A percentile compares a stretch with the other conserved stretches of the same genome.
These are phyloP conservation scores for Plasmodium gonderi DNA, from an alignment of 169 alveolate genomes.

Conservation along the genomic window DNA sequence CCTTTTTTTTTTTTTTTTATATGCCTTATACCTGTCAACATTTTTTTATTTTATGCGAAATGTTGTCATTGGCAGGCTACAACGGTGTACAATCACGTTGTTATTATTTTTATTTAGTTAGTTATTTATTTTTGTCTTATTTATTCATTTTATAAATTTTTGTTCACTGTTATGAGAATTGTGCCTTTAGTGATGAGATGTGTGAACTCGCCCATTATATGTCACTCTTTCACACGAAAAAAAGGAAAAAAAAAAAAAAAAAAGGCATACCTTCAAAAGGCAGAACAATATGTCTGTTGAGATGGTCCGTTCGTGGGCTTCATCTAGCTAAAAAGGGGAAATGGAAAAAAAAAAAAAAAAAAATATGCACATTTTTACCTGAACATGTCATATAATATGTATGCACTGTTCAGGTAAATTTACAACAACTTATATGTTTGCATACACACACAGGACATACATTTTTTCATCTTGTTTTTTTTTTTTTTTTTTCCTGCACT, in stretches of 20 bases:
- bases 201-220: too few relatives aligned
- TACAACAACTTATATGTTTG: too few relatives aligned
- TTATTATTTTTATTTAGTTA: too few relatives aligned
- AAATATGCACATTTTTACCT: not conserved
- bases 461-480: not conserved
- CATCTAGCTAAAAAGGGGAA: slow-evolving; percentile 92
- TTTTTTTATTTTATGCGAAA: slow-evolving; percentile 51
- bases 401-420: too few relatives aligned
- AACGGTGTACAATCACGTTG: not conserved
- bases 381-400: too few relatives aligned
- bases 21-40: slow-evolving; percentile 91
- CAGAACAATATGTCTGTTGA: slow-evolving; percentile 99
- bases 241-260: not conserved
- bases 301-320: slow-evolving; percentile 99
- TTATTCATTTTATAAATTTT: not conserved
- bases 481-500: not conserved
- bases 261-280: slow-evolving; percentile 90
- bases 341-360: not conserved
- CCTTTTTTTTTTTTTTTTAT: slow-evolving; percentile 41
- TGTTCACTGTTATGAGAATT: too few relatives aligned
- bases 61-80: slow-evolving; percentile 66
- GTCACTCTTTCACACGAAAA: too few relatives aligned
- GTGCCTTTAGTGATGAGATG: too few relatives aligned
- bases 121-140: not conserved
- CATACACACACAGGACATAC: not conserved